A percentile compares a stretch with the other conserved stretches of the same genome.
These are phyloP conservation scores for Cucurbita maxima DNA, from an alignment of 306 rosid species.

Conservation along the genomic window DNA sequence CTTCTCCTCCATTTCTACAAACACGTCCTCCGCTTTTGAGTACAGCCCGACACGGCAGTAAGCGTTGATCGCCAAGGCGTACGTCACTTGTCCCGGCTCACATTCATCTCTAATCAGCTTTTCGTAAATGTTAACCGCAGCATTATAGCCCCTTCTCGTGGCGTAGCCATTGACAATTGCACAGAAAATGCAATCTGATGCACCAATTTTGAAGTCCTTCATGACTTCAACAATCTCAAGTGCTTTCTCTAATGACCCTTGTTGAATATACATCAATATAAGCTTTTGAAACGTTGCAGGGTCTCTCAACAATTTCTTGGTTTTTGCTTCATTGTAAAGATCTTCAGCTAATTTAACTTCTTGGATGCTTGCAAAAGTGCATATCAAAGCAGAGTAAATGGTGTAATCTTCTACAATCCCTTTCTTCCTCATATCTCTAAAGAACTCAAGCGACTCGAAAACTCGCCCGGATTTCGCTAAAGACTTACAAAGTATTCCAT, in stretches of 20 bases:
- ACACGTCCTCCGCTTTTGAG: conserved; percentile 34
- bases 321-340: conserved; percentile 33
- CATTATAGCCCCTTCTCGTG: conserved; percentile 29
- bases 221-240: conserved; percentile 33
- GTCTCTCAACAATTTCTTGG: conserved; percentile 29
- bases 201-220: conserved; percentile 33
- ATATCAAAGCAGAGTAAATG: conserved; percentile 42
- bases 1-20: conserved; percentile 43
- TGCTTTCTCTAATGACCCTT: conserved; percentile 40
- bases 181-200: conserved; percentile 43
- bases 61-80: conserved; percentile 45
- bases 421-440: conserved; percentile 24
- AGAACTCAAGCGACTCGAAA: conserved; percentile 45
- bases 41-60: conserved; percentile 40
- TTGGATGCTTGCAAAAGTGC: conserved; percentile 30
- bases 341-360: conserved; percentile 36
- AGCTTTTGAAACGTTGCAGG: conserved; percentile 38
- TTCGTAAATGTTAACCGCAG: conserved; percentile 30
- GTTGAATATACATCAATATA: conserved; percentile 54
- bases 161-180: conserved; percentile 51
- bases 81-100: conserved; percentile 62
- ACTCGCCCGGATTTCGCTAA: conserved; percentile 30
- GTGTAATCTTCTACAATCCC: conserved; percentile 21
- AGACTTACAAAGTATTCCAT: conserved; percentile 32
- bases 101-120: conserved; percentile 27